Conservation (phyloP, 192 early-diverging fungal species). For the Funneliformis geosporum region DNA sequence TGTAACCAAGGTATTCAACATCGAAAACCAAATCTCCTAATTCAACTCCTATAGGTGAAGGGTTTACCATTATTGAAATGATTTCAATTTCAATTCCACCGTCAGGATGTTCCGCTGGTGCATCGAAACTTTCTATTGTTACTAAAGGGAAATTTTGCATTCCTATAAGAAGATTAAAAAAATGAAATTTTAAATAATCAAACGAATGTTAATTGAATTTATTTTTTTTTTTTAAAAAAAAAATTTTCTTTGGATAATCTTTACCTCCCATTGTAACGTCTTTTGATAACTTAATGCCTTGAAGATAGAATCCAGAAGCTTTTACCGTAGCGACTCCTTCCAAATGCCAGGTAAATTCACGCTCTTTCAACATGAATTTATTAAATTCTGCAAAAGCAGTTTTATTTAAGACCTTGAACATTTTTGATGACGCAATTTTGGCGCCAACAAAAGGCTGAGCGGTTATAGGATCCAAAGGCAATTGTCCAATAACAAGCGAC, state of each 20-base stretch:
- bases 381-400: slow-evolving; percentile 49
- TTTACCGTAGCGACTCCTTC: slow-evolving; percentile 45
- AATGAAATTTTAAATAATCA: background rate
- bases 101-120: slow-evolving; percentile 53
- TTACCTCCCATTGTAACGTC: slow-evolving; percentile 50
- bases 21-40: slow-evolving; percentile 59
- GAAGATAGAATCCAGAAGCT: slow-evolving; percentile 45
- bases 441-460: slow-evolving; percentile 43
- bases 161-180: slow-evolving; percentile 42
- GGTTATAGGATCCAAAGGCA: slow-evolving; percentile 42
- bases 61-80: slow-evolving; percentile 53
- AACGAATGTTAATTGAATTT: too few relatives aligned
- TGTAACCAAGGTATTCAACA: slow-evolving; percentile 46
- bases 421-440: slow-evolving; percentile 37
- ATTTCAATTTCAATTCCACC: slow-evolving; percentile 61
- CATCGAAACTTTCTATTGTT: slow-evolving; percentile 51
- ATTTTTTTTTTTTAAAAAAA: too few relatives aligned
- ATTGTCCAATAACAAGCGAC: slow-evolving; percentile 36
- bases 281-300: slow-evolving; percentile 50
- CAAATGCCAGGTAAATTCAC: slow-evolving; percentile 51
- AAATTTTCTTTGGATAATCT: slow-evolving; percentile 44
- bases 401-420: slow-evolving; percentile 44
- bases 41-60: slow-evolving; percentile 55
- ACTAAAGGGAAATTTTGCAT: slow-evolving; percentile 60
- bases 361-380: slow-evolving; percentile 49